A percentile compares a stretch with the other conserved stretches of the same genome.
phyloP scores from a whole-genome alignment of 2,329 filamentous ascomycete species.

The Pezicula neosporulosa region DNA sequence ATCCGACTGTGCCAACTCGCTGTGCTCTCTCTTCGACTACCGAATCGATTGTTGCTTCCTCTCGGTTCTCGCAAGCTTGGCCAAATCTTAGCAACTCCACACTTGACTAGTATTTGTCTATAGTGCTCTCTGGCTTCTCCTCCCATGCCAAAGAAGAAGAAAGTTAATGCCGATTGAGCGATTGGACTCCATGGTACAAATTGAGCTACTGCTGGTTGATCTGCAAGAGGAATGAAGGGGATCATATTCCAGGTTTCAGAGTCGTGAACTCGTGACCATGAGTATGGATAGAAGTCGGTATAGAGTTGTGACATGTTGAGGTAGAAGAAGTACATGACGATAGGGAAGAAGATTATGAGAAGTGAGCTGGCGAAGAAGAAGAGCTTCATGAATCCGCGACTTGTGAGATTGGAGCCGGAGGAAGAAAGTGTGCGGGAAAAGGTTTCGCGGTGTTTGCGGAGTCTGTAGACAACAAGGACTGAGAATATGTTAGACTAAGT shows the following conservation, averaged over 20 bases:
- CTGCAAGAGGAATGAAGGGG: slow-evolving; percentile 36
- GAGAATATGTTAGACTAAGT: background rate
- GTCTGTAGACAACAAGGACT: slow-evolving; percentile 55
- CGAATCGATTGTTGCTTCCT: background rate
- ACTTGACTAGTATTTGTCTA: slow-evolving; percentile 12
- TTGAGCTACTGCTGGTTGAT: slow-evolving; percentile 31
- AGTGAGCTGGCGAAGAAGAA: slow-evolving; percentile 52
- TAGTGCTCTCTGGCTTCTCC: slow-evolving; percentile 56
- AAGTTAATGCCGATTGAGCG: slow-evolving; percentile 49
- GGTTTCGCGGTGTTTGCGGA: slow-evolving; percentile 55
- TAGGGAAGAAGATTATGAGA: slow-evolving; percentile 47
- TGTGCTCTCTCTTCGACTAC: background rate
- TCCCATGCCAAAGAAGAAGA: slow-evolving; percentile 63
- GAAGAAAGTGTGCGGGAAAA: slow-evolving; percentile 53
- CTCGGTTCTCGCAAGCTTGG: slow-evolving; percentile 16
- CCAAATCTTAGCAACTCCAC: slow-evolving; percentile 19
- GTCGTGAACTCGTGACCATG: slow-evolving; percentile 51
- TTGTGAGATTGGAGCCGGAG: slow-evolving; percentile 46
- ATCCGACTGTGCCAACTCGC: slow-evolving; percentile 11
- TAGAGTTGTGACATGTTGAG: slow-evolving; percentile 37
- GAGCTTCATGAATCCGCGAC: slow-evolving; percentile 58
- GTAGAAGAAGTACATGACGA: slow-evolving; percentile 48
- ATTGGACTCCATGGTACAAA: slow-evolving; percentile 58
- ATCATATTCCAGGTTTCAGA: slow-evolving; percentile 43
- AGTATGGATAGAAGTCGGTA: slow-evolving; percentile 36